Percentiles rank a stretch among this genome's conserved stretches.
Evolutionary conservation across 1,139 yeast genomes (phyloP).

Genomic region (Kodamaea anthophila): DNA sequence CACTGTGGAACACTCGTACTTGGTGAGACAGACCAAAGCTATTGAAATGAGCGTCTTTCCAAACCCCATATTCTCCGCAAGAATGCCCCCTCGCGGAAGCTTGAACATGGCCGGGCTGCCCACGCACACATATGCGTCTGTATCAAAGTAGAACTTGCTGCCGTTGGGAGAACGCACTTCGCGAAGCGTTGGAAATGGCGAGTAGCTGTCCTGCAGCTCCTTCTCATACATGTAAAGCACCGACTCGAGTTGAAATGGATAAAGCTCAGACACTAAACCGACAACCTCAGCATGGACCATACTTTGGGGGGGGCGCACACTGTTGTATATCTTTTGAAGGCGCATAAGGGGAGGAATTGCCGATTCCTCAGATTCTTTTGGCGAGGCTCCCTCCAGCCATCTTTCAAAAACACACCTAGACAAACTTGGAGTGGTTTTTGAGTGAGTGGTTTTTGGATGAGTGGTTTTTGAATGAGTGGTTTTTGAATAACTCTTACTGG

Average conservation of each 20-base stretch:
- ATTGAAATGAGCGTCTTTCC: slow-evolving; percentile 68
- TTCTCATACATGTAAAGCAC: slow-evolving; percentile 52
- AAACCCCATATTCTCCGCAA: slow-evolving; percentile 74
- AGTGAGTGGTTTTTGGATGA: too few species aligned
- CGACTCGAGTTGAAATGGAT: slow-evolving; percentile 54
- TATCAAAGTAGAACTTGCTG: slow-evolving; percentile 28
- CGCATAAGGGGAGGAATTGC: background rate
- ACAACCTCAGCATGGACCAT: slow-evolving; percentile 17
- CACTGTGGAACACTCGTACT: slow-evolving; percentile 41
- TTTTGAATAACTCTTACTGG: too few species aligned
- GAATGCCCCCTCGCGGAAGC: slow-evolving; percentile 59
- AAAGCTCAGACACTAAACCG: slow-evolving; percentile 48
- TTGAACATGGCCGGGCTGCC: slow-evolving; percentile 33
- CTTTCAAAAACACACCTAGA: too few species aligned
- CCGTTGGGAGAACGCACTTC: slow-evolving; percentile 19
- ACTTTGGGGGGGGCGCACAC: slow-evolving; percentile 1
- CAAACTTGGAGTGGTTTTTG: slow-evolving; percentile 1
- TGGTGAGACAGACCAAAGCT: slow-evolving; percentile 52
- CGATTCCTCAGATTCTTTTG: background rate
- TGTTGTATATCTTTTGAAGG: slow-evolving; percentile 2
- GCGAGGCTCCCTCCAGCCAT: slow-evolving; percentile 1
- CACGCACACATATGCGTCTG: slow-evolving; percentile 20
- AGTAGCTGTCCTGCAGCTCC: slow-evolving; percentile 33
- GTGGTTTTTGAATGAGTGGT: slow-evolving; percentile 1
- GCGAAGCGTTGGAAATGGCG: slow-evolving; percentile 41